Conservation (phyloP, 2,329 filamentous ascomycete genomes). For the Fusarium paranaense region DNA sequence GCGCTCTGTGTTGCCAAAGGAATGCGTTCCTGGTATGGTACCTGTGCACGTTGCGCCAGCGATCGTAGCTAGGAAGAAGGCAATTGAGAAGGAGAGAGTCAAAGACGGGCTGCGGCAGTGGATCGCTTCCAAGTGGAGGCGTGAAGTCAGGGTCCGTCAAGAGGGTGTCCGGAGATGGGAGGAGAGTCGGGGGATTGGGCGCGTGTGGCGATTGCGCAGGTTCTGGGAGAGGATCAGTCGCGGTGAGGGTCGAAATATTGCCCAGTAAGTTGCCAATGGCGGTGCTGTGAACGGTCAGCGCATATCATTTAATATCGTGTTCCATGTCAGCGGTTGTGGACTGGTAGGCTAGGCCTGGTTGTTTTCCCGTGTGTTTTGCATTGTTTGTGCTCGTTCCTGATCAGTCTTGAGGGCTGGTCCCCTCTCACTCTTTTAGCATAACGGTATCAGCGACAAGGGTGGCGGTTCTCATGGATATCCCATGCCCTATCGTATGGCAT, state of each 20-base stretch:
- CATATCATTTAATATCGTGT: background rate
- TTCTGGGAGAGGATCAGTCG: constrained; percentile 74
- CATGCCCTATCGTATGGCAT: constrained; percentile 3
- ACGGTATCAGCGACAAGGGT: background rate
- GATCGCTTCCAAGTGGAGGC: constrained; percentile 69
- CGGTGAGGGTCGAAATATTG: constrained; percentile 47
- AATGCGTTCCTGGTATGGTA: constrained; percentile 66
- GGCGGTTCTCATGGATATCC: constrained; percentile 5
- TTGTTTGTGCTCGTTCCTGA: background rate
- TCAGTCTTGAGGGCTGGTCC: constrained; percentile 3
- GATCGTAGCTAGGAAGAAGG: constrained; percentile 71
- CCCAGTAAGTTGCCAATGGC: constrained; percentile 34
- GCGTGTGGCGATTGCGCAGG: constrained; percentile 70
- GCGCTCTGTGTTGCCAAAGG: constrained; percentile 72
- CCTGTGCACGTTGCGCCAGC: constrained; percentile 64
- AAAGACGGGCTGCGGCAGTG: constrained; percentile 75
- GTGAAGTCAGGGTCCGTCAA: constrained; percentile 63
- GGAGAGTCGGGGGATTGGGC: constrained; percentile 64
- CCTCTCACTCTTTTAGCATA: constrained; percentile 14
- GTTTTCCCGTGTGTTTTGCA: background rate
- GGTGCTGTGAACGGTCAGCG: background rate
- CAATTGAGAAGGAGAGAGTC: constrained; percentile 74
- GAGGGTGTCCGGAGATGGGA: constrained; percentile 61
- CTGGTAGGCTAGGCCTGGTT: background rate
- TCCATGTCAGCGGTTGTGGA: background rate